Evolutionary conservation across 768 basidiomycete genomes (phyloP).

Genomic region (Leccinum imitatum): DNA sequence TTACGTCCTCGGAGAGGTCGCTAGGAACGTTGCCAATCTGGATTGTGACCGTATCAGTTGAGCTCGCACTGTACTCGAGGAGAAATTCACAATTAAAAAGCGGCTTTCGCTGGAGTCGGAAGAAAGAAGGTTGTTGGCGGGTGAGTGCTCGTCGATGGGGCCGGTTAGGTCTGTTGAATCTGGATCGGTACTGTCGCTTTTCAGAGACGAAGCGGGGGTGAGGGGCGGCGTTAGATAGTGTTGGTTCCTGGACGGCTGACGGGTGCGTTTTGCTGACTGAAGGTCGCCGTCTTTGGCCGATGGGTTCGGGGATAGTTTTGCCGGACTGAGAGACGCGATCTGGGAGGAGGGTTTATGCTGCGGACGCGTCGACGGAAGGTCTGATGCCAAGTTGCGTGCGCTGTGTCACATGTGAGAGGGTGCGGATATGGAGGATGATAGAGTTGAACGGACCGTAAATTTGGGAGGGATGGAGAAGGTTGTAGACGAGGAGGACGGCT

Average conservation of each 20-base stretch:
- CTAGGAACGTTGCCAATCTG: constrained; percentile 43
- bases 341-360: constrained; percentile 24
- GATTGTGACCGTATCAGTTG: constrained; percentile 18
- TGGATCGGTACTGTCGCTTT: constrained; percentile 36
- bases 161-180: constrained; percentile 31
- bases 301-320: constrained; percentile 10
- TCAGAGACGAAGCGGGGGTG: constrained; percentile 62
- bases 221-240: constrained; percentile 65
- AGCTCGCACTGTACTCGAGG: neutral
- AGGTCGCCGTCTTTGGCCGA: constrained; percentile 21
- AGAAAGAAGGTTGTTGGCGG: constrained; percentile 8
- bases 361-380: constrained; percentile 31
- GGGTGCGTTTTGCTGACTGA: constrained; percentile 17
- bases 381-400: constrained; percentile 24
- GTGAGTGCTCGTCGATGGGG: constrained; percentile 24
- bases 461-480: constrained; percentile 69
- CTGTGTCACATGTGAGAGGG: constrained; percentile 21
- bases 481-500: constrained; percentile 51
- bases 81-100: constrained; percentile 32
- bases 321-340: constrained; percentile 13
- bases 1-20: constrained; percentile 30
- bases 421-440: neutral
- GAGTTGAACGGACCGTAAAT: constrained; percentile 51
- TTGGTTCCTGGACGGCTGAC: constrained; percentile 29
- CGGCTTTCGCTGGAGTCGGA: constrained; percentile 28